A percentile compares a stretch with the other conserved stretches of the same genome.
These are phyloP conservation scores for Sugiyamaella novakii DNA, from an alignment of 1,139 yeast genomes.

Conservation along the genomic window DNA sequence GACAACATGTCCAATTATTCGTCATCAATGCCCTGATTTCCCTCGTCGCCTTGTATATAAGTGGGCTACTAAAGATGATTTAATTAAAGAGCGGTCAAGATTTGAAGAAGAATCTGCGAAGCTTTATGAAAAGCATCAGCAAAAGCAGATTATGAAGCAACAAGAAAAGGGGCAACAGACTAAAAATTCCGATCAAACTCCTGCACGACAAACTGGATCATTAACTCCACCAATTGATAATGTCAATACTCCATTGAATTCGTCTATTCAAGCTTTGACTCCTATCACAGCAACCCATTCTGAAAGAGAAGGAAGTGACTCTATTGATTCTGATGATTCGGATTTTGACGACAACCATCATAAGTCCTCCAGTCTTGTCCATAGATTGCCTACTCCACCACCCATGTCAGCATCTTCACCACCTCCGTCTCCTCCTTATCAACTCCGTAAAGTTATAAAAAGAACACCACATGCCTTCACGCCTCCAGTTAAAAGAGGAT, in stretches of 20 bases:
- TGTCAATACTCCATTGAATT: neutral
- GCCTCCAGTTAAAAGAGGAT: conserved; percentile 28
- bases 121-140: conserved; percentile 13
- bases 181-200: neutral
- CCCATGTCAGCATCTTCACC: conserved; percentile 21
- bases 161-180: neutral
- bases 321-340: conserved; percentile 10
- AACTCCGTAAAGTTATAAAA: conserved; percentile 32
- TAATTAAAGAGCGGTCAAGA: conserved; percentile 13
- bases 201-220: conserved; percentile 4
- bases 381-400: conserved; percentile 19
- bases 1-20: conserved; percentile 34
- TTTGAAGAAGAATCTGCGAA: conserved; percentile 14
- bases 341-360: conserved; percentile 10
- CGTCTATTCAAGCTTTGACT: conserved; percentile 4
- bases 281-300: conserved; percentile 12
- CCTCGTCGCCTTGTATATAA: conserved; percentile 38
- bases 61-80: conserved; percentile 27
- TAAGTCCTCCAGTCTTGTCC: conserved; percentile 8
- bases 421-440: conserved; percentile 29
- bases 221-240: conserved; percentile 17
- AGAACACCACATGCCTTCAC: conserved; percentile 36
- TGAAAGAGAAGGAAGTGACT: conserved; percentile 4
- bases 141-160: conserved; percentile 13
- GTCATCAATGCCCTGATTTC: conserved; percentile 33